A percentile compares a stretch with the other conserved stretches of the same genome.
Conservation (phyloP, 2,329 filamentous ascomycete genomes). For the Elsinoe fawcettii region DNA sequence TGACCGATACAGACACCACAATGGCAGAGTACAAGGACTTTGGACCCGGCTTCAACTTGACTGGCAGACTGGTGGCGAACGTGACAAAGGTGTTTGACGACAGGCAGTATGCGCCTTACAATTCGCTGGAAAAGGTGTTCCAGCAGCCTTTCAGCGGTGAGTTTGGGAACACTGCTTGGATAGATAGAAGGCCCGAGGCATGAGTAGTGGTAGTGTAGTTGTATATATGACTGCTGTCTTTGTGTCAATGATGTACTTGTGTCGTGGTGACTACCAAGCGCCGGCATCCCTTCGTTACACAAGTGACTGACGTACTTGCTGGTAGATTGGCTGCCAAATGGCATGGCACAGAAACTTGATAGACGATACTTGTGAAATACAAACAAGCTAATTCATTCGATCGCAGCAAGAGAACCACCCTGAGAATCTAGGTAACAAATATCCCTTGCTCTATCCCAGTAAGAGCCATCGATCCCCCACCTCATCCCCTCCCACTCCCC, state of each 20-base stretch:
- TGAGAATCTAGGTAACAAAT: too few species aligned
- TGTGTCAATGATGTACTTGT: too few species aligned
- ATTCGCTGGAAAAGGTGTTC: conserved; percentile 40
- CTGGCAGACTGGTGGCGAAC: conserved; percentile 35
- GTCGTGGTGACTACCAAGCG: too few species aligned
- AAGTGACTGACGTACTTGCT: too few species aligned
- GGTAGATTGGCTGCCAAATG: too few species aligned
- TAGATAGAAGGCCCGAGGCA: conserved; percentile 32
- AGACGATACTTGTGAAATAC: too few species aligned
- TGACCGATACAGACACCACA: conserved; percentile 35
- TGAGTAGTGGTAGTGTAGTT: neutral
- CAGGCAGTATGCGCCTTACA: conserved; percentile 33
- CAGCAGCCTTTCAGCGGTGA: conserved; percentile 36
- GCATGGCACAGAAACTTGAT: too few species aligned
- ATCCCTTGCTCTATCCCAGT: too few species aligned
- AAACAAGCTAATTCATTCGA: too few species aligned
- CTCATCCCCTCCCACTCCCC: conserved; percentile 5
- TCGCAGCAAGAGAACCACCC: too few species aligned
- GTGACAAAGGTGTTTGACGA: conserved; percentile 43
- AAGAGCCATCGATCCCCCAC: neutral
- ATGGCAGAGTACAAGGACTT: conserved; percentile 49
- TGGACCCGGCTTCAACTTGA: conserved; percentile 49
- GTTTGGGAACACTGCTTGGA: conserved; percentile 43
- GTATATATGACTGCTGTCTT: too few species aligned
- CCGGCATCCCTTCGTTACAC: too few species aligned